phyloP scores from a whole-genome alignment of 805 yeast species.

The Sungouiella blattae region DNA sequence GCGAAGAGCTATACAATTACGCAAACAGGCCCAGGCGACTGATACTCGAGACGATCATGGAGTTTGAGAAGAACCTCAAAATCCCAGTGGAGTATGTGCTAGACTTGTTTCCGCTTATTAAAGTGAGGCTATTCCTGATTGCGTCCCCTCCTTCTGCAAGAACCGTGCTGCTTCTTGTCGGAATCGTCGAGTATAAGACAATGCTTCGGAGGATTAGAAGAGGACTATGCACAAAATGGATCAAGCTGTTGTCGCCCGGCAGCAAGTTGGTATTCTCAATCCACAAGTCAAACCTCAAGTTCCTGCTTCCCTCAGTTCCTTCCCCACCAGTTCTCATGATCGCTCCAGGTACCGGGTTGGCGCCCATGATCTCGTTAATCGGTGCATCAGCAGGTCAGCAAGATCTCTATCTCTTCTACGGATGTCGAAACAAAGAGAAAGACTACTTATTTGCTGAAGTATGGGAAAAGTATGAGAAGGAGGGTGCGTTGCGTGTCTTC shows the following conservation, averaged over 20 bases:
- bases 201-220: constrained; percentile 68
- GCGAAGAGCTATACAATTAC: constrained; percentile 82
- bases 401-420: constrained; percentile 60
- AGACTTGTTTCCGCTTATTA: constrained; percentile 74
- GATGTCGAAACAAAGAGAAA: constrained; percentile 61
- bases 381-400: constrained; percentile 31
- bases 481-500: constrained; percentile 32
- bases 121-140: constrained; percentile 82
- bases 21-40: constrained; percentile 93
- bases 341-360: constrained; percentile 95
- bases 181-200: constrained; percentile 84
- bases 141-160: constrained; percentile 54
- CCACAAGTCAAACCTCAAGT: constrained; percentile 42
- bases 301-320: constrained; percentile 15
- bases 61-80: constrained; percentile 65
- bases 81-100: constrained; percentile 74
- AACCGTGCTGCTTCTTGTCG: constrained; percentile 66
- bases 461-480: constrained; percentile 40
- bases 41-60: constrained; percentile 75
- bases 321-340: constrained; percentile 58
- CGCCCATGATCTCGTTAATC: constrained; percentile 80
- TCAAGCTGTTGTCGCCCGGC: constrained; percentile 47
- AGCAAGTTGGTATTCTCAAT: constrained; percentile 53
- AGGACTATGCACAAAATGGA: constrained; percentile 82
- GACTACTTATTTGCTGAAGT: constrained; percentile 65